Evolutionary conservation across 352 stramenopile genomes (phyloP).

Genomic region (Plasmopara muralis): DNA sequence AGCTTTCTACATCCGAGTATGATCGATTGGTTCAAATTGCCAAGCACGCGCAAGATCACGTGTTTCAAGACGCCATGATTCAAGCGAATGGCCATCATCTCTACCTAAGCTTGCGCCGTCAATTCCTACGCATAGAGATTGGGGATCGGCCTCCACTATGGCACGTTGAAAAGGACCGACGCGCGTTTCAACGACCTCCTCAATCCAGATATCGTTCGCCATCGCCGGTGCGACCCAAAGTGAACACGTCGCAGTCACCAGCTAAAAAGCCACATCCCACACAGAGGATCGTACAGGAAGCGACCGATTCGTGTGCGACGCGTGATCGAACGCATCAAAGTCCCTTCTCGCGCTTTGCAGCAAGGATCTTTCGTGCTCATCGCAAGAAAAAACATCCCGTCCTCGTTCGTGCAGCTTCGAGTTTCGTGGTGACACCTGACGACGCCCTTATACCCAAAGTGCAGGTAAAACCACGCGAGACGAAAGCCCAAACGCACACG

Average conservation of each 20-base stretch:
- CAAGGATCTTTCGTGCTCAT: constrained; percentile 24
- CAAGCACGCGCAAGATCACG: constrained; percentile 32
- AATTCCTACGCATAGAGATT: constrained; percentile 26
- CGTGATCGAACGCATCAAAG: constrained; percentile 17
- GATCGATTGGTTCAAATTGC: constrained; percentile 36
- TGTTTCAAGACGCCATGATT: constrained; percentile 37
- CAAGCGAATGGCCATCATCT: constrained; percentile 30
- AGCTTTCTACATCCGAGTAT: constrained; percentile 26
- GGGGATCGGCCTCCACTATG: constrained; percentile 23
- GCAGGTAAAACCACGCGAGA: not conserved
- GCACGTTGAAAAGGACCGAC: constrained; percentile 28
- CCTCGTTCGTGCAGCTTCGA: constrained; percentile 4
- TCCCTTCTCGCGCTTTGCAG: constrained; percentile 28
- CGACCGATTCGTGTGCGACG: not conserved
- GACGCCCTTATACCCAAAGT: constrained; percentile 1
- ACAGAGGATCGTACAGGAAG: constrained; percentile 6
- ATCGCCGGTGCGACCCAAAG: constrained; percentile 5
- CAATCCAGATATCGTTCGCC: constrained; percentile 15
- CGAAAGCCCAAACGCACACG: not conserved
- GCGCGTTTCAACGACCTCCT: constrained; percentile 11
- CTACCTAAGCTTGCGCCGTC: constrained; percentile 28
- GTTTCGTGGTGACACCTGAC: not conserved
- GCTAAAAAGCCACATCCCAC: constrained; percentile 22
- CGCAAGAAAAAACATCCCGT: constrained; percentile 16
- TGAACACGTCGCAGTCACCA: constrained; percentile 14